Conservation (phyloP, 192 early-diverging fungal species). For the Diversispora eburnea region DNA sequence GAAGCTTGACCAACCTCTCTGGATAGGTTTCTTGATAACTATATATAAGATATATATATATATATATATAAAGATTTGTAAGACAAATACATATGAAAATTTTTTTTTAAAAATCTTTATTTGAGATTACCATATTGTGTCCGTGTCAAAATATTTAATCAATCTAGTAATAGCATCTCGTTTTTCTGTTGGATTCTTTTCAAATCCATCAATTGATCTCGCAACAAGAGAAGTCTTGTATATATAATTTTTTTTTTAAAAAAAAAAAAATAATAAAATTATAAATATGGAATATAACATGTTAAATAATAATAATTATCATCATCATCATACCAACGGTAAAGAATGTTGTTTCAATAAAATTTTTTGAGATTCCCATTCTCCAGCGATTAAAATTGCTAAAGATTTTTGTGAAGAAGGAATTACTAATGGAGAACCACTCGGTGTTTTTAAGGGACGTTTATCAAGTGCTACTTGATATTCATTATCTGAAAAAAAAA, state of each 20-base stretch:
- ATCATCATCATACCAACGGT: conserved; percentile 61
- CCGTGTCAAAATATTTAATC: conserved; percentile 80
- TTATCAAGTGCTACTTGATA: conserved; percentile 66
- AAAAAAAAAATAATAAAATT: neutral
- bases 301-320: conserved; percentile 2
- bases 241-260: neutral
- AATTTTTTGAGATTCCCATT: conserved; percentile 89
- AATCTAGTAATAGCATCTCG: conserved; percentile 72
- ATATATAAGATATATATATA: neutral
- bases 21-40: conserved; percentile 80
- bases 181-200: conserved; percentile 38
- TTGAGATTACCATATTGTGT: conserved; percentile 66
- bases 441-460: conserved; percentile 80
- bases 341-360: conserved; percentile 80
- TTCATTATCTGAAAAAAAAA: neutral
- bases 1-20: conserved; percentile 72
- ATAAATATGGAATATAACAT: neutral
- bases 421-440: conserved; percentile 64
- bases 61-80: neutral
- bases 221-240: conserved; percentile 80
- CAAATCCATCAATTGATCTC: conserved; percentile 75
- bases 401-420: conserved; percentile 54
- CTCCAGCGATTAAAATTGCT: conserved; percentile 81
- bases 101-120: neutral
- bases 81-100: neutral